phyloP scores from a whole-genome alignment of 371 early-diverging fungal species.

The Dinochytrium kinnereticum region DNA sequence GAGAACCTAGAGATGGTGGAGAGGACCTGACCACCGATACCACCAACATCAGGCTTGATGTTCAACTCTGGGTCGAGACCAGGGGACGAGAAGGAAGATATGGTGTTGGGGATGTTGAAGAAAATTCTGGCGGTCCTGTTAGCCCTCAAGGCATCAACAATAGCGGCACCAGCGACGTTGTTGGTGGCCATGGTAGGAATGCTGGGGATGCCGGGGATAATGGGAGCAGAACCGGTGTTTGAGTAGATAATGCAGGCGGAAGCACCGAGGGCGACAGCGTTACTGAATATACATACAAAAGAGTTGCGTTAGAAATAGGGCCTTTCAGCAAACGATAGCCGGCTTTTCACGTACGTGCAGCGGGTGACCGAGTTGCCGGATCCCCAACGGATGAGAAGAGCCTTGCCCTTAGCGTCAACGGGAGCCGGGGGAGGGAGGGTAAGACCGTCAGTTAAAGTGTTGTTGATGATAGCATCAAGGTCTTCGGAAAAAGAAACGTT shows the following conservation, averaged over 20 bases:
- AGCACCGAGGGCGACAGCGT: slow-evolving; percentile 29
- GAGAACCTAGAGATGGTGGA: slow-evolving; percentile 27
- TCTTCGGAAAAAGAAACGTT: too few relatives aligned
- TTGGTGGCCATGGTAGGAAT: slow-evolving; percentile 22
- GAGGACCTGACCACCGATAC: slow-evolving; percentile 29
- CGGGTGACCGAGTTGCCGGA: neutral
- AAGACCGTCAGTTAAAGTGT: slow-evolving; percentile 15
- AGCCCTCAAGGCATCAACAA: slow-evolving; percentile 20
- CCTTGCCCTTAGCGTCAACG: slow-evolving; percentile 24
- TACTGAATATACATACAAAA: neutral
- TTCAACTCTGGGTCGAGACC: slow-evolving; percentile 11
- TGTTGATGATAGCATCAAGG: slow-evolving; percentile 7
- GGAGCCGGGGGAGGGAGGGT: neutral
- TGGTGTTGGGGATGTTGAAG: neutral
- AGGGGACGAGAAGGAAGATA: slow-evolving; percentile 39
- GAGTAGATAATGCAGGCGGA: slow-evolving; percentile 37
- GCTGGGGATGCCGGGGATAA: neutral
- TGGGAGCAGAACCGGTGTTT: slow-evolving; percentile 13
- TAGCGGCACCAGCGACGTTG: slow-evolving; percentile 1
- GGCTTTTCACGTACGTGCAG: too few relatives aligned
- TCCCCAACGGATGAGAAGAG: slow-evolving; percentile 21
- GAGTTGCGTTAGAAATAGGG: neutral
- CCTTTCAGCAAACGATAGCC: too few relatives aligned
- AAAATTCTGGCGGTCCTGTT: neutral
- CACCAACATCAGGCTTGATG: slow-evolving; percentile 26